Evolutionary conservation across 371 early-diverging fungal species (phyloP).

Genomic region (Mucor piriformis): DNA sequence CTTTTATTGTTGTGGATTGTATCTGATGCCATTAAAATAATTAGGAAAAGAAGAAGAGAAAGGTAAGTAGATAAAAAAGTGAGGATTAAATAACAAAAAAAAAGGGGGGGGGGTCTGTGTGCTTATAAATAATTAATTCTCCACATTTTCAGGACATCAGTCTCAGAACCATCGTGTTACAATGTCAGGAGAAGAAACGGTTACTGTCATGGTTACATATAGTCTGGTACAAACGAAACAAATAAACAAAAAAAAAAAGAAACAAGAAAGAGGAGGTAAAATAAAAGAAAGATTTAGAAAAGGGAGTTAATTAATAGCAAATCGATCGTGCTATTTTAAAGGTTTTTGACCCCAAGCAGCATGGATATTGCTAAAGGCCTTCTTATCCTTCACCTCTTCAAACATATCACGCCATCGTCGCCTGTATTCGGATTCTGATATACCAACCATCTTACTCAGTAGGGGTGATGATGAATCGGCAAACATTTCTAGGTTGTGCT

Average conservation of each 20-base stretch:
- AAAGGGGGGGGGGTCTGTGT: not conserved
- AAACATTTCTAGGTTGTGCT: slow-evolving; percentile 35
- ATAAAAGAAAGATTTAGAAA: too few species aligned
- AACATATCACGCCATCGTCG: slow-evolving; percentile 14
- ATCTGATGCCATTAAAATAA: not conserved
- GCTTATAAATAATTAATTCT: not conserved
- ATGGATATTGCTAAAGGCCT: slow-evolving; percentile 33
- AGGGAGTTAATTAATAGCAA: not conserved
- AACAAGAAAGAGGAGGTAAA: too few species aligned
- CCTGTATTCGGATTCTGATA: slow-evolving; percentile 15
- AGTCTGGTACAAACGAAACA: too few species aligned
- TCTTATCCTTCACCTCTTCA: slow-evolving; percentile 20
- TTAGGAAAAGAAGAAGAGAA: not conserved
- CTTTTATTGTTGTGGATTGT: slow-evolving; percentile 4
- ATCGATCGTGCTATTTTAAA: slow-evolving; percentile 1
- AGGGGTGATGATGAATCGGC: slow-evolving; percentile 25
- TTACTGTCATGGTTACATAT: not conserved
- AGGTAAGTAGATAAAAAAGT: not conserved
- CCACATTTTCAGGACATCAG: not conserved
- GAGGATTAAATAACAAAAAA: not conserved
- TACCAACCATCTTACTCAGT: slow-evolving; percentile 13
- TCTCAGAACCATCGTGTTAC: not conserved
- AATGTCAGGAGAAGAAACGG: not conserved
- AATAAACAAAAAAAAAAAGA: too few species aligned
- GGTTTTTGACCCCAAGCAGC: slow-evolving; percentile 39